Evolutionary conservation across 305 asterid genomes (phyloP), one percentile per base, ranked within the genome.

Genomic region (Solanum aculeatissimum): DNA sequence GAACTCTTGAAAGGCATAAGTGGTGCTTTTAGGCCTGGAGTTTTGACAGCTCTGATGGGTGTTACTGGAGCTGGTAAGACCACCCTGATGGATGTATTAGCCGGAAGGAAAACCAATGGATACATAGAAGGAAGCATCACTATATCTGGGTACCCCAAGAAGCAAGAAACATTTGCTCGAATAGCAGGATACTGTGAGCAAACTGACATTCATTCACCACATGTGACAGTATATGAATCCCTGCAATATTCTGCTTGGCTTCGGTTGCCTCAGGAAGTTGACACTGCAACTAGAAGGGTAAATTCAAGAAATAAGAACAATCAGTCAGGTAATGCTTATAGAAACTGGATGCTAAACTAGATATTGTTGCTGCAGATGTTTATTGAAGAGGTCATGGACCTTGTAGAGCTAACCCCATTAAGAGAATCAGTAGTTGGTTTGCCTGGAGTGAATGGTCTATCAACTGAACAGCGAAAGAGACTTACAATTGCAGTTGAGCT

Each of bases 51-150:
- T 72, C 62, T 91, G 68, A 90, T 92, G 93, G 94, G 96, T 23
- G 90, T 91, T 58, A 92, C 94, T 53, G 96, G 94, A 40, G 94
- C 93, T 7, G 94, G 94, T 25, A 92, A 92, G 84, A 92, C 94
- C 4, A 91, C 96, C 21, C 91, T 92, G n/a, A 90, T 92, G 94
- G 96, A 91, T 23, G 94, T 92, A 51, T 80, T 91, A 66, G 90
- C 93, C 0, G 91, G 93, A 32, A 89, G 94, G 51, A 92, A 92
- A 88, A 92, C 91, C 3, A 89, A 92, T 18, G 96, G 94, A 51
- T 88, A 91, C 65, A 88, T 91, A 18, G 90, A 91, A 45, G 93
- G 94, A 65, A 83, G 68, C 77, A 91, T 92, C 54, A 89, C 89
- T 8, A 86, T 92, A 42, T 90, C 91, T 1, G 94, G 96, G 18